Evolutionary conservation across 2,329 filamentous ascomycete species (phyloP), one percentile per base, ranked within the genome.

Genomic region (Neophaeococcomyces aloes): DNA sequence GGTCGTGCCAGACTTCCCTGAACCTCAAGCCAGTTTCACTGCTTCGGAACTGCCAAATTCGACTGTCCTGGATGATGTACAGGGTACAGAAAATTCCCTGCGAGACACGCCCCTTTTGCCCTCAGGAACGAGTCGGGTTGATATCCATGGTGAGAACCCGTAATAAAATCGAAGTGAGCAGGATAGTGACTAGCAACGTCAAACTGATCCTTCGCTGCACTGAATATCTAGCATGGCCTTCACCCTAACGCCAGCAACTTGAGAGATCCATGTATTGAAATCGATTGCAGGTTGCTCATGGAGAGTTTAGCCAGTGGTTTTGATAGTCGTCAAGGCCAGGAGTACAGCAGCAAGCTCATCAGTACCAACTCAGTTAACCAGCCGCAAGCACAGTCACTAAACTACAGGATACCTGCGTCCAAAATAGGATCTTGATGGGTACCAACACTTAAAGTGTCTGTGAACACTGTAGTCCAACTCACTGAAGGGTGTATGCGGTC

Each of bases 251-350:
- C 86, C 86, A 56, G 86, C 93, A 1, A 86, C 86, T 61, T 94
- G 86, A 1, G 86, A 76, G 60, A 86, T 91, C 2, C 93, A 74
- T 0, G 86, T 93, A 62, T 93, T 86, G n/a, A 94, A 70, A 48
- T 79, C 82, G 4, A 86, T 93, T 0, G 84, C 80, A 7, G 93
- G 70, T 17, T 86, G 81, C 57, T 84, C 79, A 55, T 82, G 78
- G n/a, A 81, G 73, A 0, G 79, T 79, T 49, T 81, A 75, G 48
- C 79, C 82, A 15, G 73, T 80, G 52, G 85, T 83, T 50, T 78
- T 82, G 29, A 78, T 76, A 2, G 80, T 81, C 81, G 85, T 84
- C 50, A 75, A 75, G 14, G 73, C 75, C 47, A 79, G 61, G 52
- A 70, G 74, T 13, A 78, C 72, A 1, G 75, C 76, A 2, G 73